Percentiles rank a stretch among this genome's conserved stretches.
These are phyloP conservation scores for Flaveria bidentis DNA, from an alignment of 129 eudicot species.

Conservation along the genomic window DNA sequence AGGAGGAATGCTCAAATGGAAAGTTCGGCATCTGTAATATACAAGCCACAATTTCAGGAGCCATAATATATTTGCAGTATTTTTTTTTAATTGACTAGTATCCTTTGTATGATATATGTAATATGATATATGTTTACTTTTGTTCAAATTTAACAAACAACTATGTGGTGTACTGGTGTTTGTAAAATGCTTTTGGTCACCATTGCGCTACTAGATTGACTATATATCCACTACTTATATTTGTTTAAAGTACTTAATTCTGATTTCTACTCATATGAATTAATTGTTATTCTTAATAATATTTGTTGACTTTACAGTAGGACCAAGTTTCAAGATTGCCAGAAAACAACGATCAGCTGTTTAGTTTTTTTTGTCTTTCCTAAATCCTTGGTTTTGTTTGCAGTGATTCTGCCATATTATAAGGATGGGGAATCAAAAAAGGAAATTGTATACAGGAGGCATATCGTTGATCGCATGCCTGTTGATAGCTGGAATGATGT, in stretches of 20 bases:
- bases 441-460: constrained; percentile 69
- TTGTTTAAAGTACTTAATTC: not conserved
- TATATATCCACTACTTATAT: not conserved
- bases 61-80: not conserved
- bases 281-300: not conserved
- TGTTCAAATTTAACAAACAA: constrained; percentile 3
- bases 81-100: not conserved
- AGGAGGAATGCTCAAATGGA: not conserved
- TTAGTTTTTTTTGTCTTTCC: not conserved
- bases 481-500: constrained; percentile 89
- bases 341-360: not conserved
- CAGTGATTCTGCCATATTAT: constrained; percentile 86
- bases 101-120: not conserved
- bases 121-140: not conserved
- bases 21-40: not conserved
- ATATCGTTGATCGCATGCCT: constrained; percentile 89
- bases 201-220: constrained; percentile 14
- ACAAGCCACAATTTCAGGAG: constrained; percentile 11
- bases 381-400: constrained; percentile 7
- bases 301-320: not conserved
- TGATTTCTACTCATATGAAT: not conserved
- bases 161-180: not conserved
- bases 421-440: constrained; percentile 58
- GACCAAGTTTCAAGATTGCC: constrained; percentile 5
- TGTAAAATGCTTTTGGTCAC: constrained; percentile 6